These are phyloP conservation scores for Takashimella koratensis DNA, from an alignment of 1,284 basidiomycete genomes.

Conservation along the genomic window DNA sequence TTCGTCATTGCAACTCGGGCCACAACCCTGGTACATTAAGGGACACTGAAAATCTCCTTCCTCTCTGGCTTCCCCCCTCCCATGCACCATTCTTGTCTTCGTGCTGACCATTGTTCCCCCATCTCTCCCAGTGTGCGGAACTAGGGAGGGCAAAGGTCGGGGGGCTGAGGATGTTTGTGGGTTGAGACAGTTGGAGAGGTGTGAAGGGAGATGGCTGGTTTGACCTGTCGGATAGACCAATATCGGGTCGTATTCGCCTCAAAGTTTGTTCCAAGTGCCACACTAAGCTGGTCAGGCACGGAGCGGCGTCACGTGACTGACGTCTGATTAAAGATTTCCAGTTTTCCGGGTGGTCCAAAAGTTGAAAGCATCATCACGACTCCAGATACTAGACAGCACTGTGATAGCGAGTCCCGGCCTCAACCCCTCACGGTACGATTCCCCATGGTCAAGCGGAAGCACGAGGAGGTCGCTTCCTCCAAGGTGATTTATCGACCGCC, in stretches of 20 bases:
- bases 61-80: too few relatives aligned
- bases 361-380: too few relatives aligned
- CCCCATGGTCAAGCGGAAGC: not conserved
- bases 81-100: too few relatives aligned
- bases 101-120: too few relatives aligned
- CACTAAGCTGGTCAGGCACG: not conserved
- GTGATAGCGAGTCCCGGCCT: too few relatives aligned
- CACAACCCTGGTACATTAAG: too few relatives aligned
- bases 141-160: too few relatives aligned
- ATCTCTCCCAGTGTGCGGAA: too few relatives aligned
- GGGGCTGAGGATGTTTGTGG: not conserved
- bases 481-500: conserved; percentile 18
- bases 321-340: not conserved
- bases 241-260: not conserved
- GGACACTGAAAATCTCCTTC: too few relatives aligned
- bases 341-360: not conserved
- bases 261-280: not conserved
- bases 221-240: not conserved
- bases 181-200: not conserved
- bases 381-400: too few relatives aligned
- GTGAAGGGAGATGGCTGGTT: not conserved
- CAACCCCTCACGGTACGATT: too few relatives aligned
- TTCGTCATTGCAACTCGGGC: too few relatives aligned
- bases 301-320: not conserved
- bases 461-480: not conserved